phyloP scores from a whole-genome alignment of 768 basidiomycete genomes.

The Porpolomopsis calyptriformis region DNA sequence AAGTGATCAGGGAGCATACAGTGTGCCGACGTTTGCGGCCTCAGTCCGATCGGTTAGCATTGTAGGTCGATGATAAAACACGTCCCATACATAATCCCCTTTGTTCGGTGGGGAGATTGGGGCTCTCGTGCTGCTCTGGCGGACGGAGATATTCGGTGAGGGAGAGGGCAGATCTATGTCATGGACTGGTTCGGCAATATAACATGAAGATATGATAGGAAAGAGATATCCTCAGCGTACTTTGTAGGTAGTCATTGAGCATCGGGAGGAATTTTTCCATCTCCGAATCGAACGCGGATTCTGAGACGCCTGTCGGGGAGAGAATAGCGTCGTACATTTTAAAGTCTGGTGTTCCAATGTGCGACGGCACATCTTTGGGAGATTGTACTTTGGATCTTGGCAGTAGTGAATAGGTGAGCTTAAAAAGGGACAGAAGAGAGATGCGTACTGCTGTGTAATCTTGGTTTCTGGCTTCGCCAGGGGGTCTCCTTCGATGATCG shows the following conservation, averaged over 20 bases:
- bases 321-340: slow-evolving; percentile 67
- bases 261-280: slow-evolving; percentile 72
- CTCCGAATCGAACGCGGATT: slow-evolving; percentile 38
- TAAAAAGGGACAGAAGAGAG: neutral
- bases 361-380: slow-evolving; percentile 34
- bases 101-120: slow-evolving; percentile 6
- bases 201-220: slow-evolving; percentile 1
- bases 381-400: slow-evolving; percentile 48
- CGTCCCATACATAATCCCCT: slow-evolving; percentile 74
- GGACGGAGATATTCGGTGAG: slow-evolving; percentile 6
- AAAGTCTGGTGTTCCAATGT: slow-evolving; percentile 31
- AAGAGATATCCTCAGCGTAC: slow-evolving; percentile 36
- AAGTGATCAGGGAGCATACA: slow-evolving; percentile 34
- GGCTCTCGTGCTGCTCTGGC: neutral
- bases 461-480: slow-evolving; percentile 18
- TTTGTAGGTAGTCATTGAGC: slow-evolving; percentile 61
- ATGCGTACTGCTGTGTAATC: slow-evolving; percentile 31
- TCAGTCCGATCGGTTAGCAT: slow-evolving; percentile 52
- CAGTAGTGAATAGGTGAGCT: neutral
- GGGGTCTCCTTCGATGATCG: slow-evolving; percentile 31
- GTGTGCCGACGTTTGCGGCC: slow-evolving; percentile 45
- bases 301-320: slow-evolving; percentile 21
- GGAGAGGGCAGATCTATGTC: slow-evolving; percentile 16
- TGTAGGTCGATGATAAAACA: slow-evolving; percentile 65
- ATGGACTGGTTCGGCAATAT: slow-evolving; percentile 18